Evolutionary conservation across 768 basidiomycete species (phyloP), one percentile per base, ranked within the genome.

Genomic region (Lentinula raphanica): DNA sequence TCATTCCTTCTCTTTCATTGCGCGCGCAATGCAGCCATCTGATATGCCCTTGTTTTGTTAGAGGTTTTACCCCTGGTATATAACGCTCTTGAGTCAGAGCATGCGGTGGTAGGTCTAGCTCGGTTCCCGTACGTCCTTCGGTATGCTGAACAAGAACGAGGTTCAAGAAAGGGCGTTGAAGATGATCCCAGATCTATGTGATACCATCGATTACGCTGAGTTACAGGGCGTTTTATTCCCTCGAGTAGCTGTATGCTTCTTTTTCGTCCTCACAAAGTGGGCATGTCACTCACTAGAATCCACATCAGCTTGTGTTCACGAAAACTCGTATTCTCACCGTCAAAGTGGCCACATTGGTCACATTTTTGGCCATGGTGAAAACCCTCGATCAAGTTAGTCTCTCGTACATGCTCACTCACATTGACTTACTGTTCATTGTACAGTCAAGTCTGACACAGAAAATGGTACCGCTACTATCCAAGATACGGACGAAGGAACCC

Each of bases 11-110:
- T 11, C 32, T 28, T 19, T 35, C n/a, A 28, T 48, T 3, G 54
- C 60, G 7, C 27, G 48, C 49, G n/a, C 36, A 35, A 2, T 12
- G 15, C 36, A 42, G 15, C n/a, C 19, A 25, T 9, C 19, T 39
- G 60, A 15, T 35, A 17, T 51, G n/a, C 48, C 29, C 29, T 21
- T 38, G 11, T 6, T 32, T 4, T 39, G 13, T 3, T 67, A 98
- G 96, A 94, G 76, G 92, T 99, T n/a, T 79, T 99, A 61, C 93
- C 94, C 0, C 78, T 99, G 38, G 90, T 99, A 17, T 99, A 99
- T 69, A 92, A 92, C 68, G 94, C 97, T 1, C 77, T 99, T 49
- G 97, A 98, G 61, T 91, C 92, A n/a, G 97, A 98, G 50, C 94
- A 97, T 73, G 82, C 89, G 1, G 72, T 87, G 54, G 90, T 92